Evolutionary conservation across 2,329 filamentous ascomycete genomes (phyloP), one percentile per base, ranked within the genome.

Genomic region (Diaporthe humulicola): DNA sequence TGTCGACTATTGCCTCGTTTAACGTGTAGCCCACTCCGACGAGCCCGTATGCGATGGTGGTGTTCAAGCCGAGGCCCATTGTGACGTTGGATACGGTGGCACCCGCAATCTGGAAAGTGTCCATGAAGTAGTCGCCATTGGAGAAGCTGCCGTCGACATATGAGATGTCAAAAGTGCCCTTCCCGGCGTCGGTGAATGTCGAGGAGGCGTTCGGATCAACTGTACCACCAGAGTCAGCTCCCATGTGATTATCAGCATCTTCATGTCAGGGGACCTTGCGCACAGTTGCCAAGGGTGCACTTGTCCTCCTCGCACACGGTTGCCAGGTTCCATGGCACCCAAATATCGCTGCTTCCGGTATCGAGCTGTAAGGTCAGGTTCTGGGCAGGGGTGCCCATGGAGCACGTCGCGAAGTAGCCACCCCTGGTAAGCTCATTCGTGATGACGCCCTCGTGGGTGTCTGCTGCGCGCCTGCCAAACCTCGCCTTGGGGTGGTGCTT

Each of bases 301-400:
- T 84, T 84, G 10, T 75, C 75, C 15, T 75, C 6, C 66, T 71
- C 74, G 79, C 88, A 90, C 17, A 87, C 84, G 45, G 75, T 76
- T 1, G 86, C 82, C 7, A 72, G 66, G 74, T 78, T 81, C 57
- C 82, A 81, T 19, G 88, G 87, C 52, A 93, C 86, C 91, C 91
- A 93, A 30, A 91, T 87, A 82, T 93, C 91, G 76, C 90, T 92
- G 79, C 90, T 92, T 56, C 91, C 91, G 0, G 91, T 93, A 81
- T 93, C 91, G 58, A 93, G 85, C 80, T 92, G 90, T 70, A 93
- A 82, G 1, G 86, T 88, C 54, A 93, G 75, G 5, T 87, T 81
- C 79, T 93, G 91, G 17, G 83, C 81, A 0, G 91, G 91, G 9
- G 88, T 91, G 25, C 91, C 91, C 33, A 93, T 80, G 36, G 84